A percentile compares a stretch with the other conserved stretches of the same genome.
phyloP scores from a whole-genome alignment of 805 yeast genomes.

The Wickerhamomyces alni region DNA sequence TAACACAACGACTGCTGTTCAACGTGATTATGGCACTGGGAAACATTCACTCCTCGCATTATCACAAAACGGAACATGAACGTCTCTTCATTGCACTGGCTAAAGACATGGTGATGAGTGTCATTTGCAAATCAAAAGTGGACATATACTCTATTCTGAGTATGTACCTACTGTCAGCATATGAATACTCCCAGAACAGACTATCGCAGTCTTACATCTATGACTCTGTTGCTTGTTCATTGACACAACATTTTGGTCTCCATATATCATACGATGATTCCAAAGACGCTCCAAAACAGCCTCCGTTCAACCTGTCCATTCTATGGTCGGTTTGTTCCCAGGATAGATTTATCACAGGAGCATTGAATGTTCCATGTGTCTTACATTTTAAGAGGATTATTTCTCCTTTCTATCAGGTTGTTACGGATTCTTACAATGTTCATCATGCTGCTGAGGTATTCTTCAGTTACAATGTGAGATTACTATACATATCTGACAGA shows the following conservation, averaged over 20 bases:
- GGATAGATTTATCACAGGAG: constrained; percentile 27
- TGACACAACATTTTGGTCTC: constrained; percentile 26
- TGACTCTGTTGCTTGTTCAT: constrained; percentile 26
- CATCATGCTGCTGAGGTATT: constrained; percentile 19
- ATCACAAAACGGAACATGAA: constrained; percentile 7
- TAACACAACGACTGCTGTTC: constrained; percentile 22
- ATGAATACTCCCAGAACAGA: constrained; percentile 26
- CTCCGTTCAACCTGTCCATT: constrained; percentile 17
- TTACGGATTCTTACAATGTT: constrained; percentile 5
- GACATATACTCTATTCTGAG: constrained; percentile 23
- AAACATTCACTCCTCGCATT: constrained; percentile 18
- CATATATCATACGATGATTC: constrained; percentile 1
- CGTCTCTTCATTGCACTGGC: constrained; percentile 22
- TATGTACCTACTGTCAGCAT: constrained; percentile 23
- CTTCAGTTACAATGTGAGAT: constrained; percentile 22
- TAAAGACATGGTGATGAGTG: constrained; percentile 18
- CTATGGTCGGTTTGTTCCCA: constrained; percentile 28
- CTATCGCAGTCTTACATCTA: constrained; percentile 26
- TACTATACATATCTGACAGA: constrained; percentile 28
- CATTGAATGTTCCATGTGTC: constrained; percentile 25
- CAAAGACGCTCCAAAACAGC: constrained; percentile 5
- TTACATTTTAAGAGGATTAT: constrained; percentile 29
- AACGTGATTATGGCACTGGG: constrained; percentile 22
- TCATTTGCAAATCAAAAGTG: constrained; percentile 8
- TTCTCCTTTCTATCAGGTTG: constrained; percentile 24